Evolutionary conservation across 768 basidiomycete species (phyloP), one percentile per base, ranked within the genome.

Genomic region (Sutorius australiensis): DNA sequence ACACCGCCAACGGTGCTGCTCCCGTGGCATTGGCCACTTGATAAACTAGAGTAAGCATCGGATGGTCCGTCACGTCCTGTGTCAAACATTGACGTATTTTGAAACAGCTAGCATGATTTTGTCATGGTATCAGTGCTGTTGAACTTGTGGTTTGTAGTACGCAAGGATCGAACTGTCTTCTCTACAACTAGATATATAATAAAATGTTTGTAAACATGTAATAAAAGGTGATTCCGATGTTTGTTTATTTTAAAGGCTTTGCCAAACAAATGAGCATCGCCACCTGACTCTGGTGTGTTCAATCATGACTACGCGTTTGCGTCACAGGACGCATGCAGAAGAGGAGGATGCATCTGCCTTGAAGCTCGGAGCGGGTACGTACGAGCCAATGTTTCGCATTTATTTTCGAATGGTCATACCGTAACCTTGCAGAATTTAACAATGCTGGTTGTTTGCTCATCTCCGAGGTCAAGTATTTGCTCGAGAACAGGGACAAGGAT

Each of bases 401-500:
- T 12, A 12, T 40, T 17, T 32, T 28, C 30, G 9, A 38, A 38
- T n/a, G 3, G 10, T 16, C 19, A 19, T 9, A 27, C 24, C 17
- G 21, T 46, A 34, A 6, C 49, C 31, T 37, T 28, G 14, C 57
- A 92, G 92, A 92, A 66, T 95, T 95, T 74, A 91, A 91, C 74
- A 91, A 92, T 58, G 89, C 89, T 6, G 92, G 89, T 77, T 92
- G 89, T 69, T 69, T 95, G 64, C 79, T 93, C 61, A 92, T 95
- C 55, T 92, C 91, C 1, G 93, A 95, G 66, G 93, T 95, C 67
- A 92, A 92, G 65, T 89, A 93, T 67, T 74, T 95, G 44, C 75
- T 95, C 28, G 90, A 92, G 70, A 88, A 89, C 74, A 76, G 89
- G 60, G 86, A 91, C 71, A 89, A 92, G 70, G 87, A 89, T 62